Base-by-base conservation (phyloP, 441 rosid species). In the Bruguiera hainesii region DNA sequence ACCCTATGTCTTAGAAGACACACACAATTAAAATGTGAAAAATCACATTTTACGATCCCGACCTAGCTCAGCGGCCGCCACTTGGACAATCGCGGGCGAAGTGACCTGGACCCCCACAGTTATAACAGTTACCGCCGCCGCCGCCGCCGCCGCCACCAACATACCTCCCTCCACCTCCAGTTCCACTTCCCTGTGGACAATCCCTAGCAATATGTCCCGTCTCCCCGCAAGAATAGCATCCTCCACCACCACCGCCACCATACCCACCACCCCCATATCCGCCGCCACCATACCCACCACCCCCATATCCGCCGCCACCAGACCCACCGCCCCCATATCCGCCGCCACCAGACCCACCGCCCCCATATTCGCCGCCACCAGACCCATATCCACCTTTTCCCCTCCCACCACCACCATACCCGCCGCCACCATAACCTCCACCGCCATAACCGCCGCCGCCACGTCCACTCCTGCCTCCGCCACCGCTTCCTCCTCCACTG, bases 51-150 rank as follows among this genome's bases (percentile, higher is more conserved):
- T 0, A 70, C 71, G 21, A 25, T 26, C 30, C 49, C 37, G 53
- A 20, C 58, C n/a, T 33, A 59, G 2, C 16, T 64, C 67, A 82
- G 52, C 88, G 82, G n/a, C 84, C 78, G 7, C 78, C 72, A 61
- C 48, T 79, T 1, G 81, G 76, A 55, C 96, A 89, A 60, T 87
- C 89, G 62, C 94, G 69, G 6, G 93, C 90, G 55, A 87, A 42
- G 74, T 87, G 93, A n/a, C 88, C 90, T 23, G 65, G 37, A 46
- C 20, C 76, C 6, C 87, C 89, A 35, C 93, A 87, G 60, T 52
- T 52, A 52, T 20, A 23, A 52, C 25, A 52, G 56, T 8, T 52
- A 11, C 76, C 69, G 19, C 74, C 35, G 2, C 65, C 73, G 11
- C 81, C 75, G 0, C 71, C 29, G 0, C 77, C 69, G 26, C 26